Conservation (phyloP, 768 basidiomycete species). For the Podaxis rugospora region DNA sequence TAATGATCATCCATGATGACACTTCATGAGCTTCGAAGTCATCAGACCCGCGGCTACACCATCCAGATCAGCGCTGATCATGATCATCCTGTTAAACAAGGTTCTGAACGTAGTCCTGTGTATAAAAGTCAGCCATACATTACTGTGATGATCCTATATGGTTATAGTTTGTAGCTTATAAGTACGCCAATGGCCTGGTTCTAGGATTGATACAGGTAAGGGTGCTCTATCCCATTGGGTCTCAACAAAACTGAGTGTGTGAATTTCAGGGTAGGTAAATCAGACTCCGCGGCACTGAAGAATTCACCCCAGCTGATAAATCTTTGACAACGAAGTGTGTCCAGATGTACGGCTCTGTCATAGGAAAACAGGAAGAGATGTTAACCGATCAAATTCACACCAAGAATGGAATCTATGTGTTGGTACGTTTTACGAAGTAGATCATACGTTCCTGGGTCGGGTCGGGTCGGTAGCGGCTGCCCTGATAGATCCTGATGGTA, state of each 20-base stretch:
- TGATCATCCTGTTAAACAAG: conserved; percentile 2
- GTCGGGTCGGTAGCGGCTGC: background rate
- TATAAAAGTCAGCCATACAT: background rate
- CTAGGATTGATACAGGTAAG: background rate
- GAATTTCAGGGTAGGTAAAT: background rate
- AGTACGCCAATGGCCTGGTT: conserved; percentile 1
- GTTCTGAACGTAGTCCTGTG: conserved; percentile 3
- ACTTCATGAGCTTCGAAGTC: background rate
- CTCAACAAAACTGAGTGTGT: background rate
- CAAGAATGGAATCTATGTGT: background rate
- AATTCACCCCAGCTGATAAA: background rate
- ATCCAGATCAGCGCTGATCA: conserved; percentile 8
- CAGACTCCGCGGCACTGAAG: conserved; percentile 7
- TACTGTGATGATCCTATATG: background rate
- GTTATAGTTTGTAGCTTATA: background rate
- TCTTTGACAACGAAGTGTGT: background rate
- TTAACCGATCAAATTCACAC: background rate
- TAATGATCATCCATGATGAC: background rate
- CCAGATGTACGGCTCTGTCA: background rate
- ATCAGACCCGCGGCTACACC: background rate
- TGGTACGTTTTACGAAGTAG: background rate
- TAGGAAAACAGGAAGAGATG: background rate
- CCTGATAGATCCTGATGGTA: background rate
- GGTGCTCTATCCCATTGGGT: background rate
- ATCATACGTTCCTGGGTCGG: background rate